Evolutionary conservation across 1,284 basidiomycete species (phyloP), one percentile per base, ranked within the genome.

Genomic region (Papiliotrema fonsecae): DNA sequence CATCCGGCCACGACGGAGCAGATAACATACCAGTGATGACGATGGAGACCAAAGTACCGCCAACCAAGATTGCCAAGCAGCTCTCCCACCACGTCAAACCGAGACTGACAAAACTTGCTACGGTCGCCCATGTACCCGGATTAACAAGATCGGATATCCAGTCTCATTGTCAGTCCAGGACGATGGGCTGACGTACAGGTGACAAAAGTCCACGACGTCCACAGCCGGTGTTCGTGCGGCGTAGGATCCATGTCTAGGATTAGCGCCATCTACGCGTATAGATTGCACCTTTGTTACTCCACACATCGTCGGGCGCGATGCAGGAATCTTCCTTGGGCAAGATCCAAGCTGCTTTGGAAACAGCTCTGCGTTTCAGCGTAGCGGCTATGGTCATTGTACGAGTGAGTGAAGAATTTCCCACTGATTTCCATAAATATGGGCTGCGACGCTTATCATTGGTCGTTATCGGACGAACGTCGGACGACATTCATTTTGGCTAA

Each of bases 131-230:
- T 25, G 57, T 53, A 25, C 58, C 69, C 1, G 67, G 64, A 49
- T 66, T 62, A 56, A 72, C 55, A 6, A 67, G 45, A 39, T 70
- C 68, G 21, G 59, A 62, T 11, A 62, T 57, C 69, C 66, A 71
- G 54, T 69, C 62, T 58, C n/a, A n/a, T n/a, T n/a, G n/a, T n/a
- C n/a, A n/a, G n/a, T n/a, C n/a, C n/a, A n/a, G n/a, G n/a, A n/a
- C n/a, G n/a, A n/a, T n/a, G n/a, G n/a, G 36, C 18, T 19, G 27
- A 18, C 43, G 45, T 37, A 64, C 59, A 66, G 21, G 55, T 51
- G 52, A 61, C 57, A 54, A 73, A 70, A 0, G 69, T 71, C 57
- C 50, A 54, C 5, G 51, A 47, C 1, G 64, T 67, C 69, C 68
- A 70, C 14, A 54, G 59, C 19, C 66, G 54, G 42, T 65, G 52